Conservation (phyloP, 305 asterid species). For the Lippia alba region DNA sequence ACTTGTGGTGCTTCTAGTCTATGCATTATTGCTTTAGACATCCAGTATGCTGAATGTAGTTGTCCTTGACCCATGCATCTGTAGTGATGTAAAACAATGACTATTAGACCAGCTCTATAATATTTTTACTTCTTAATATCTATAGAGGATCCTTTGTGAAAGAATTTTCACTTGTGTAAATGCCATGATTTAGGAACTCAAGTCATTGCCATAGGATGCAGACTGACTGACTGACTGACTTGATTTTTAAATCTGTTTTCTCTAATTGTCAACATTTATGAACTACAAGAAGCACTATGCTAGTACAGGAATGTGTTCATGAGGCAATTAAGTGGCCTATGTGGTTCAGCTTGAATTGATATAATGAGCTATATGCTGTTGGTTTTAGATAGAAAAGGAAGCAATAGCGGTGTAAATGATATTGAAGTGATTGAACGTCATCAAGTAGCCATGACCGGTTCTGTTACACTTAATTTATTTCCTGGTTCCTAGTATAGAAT, state of each 20-base stretch:
- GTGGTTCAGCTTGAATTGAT: conserved; percentile 19
- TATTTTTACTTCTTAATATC: neutral
- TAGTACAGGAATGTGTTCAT: neutral
- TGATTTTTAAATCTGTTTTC: neutral
- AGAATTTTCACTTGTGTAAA: neutral
- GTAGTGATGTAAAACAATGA: conserved; percentile 1
- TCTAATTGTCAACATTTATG: conserved; percentile 1
- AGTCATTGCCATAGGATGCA: conserved; percentile 6
- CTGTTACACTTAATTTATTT: neutral
- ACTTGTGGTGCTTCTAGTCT: neutral
- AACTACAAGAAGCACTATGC: conserved; percentile 6
- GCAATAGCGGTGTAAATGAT: conserved; percentile 6
- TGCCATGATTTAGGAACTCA: neutral
- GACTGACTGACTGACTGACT: conserved; percentile 1
- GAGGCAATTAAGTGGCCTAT: conserved; percentile 1
- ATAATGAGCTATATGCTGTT: neutral
- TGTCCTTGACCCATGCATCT: neutral
- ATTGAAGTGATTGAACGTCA: conserved; percentile 13
- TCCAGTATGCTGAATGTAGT: too few relatives aligned
- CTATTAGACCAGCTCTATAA: conserved; percentile 10
- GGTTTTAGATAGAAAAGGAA: conserved; percentile 16
- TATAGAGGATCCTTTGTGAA: neutral
- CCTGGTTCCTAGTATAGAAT: conserved; percentile 2
- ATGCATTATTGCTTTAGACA: too few relatives aligned
- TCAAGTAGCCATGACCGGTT: conserved; percentile 2